Conservation (phyloP, 2,329 filamentous ascomycete species). For the Amylocarpus encephaloides region DNA sequence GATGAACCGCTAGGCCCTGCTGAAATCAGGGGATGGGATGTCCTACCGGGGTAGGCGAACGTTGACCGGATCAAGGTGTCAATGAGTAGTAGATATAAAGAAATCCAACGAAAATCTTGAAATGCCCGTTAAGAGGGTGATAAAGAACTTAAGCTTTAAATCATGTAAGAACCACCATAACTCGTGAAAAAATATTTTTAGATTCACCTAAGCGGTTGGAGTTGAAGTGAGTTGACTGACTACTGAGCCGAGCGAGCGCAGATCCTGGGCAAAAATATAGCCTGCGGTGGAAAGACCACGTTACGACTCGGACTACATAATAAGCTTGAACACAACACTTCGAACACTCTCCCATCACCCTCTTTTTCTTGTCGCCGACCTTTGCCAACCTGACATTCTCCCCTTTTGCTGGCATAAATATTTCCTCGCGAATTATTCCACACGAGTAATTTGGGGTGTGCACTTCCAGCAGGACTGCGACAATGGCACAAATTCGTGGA, state of each 20-base stretch:
- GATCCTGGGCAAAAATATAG: neutral
- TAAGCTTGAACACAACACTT: constrained; percentile 11
- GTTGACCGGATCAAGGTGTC: no score
- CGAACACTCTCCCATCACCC: constrained; percentile 1
- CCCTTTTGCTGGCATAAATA: constrained; percentile 7
- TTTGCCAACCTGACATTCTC: neutral
- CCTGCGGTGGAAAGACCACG: constrained; percentile 1
- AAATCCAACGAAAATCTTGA: no score
- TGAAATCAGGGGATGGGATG: no score
- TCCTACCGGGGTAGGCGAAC: no score
- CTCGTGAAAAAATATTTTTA: no score
- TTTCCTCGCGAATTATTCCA: constrained; percentile 5
- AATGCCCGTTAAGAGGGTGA: neutral
- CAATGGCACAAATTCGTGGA: constrained; percentile 54
- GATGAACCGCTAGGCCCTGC: no score
- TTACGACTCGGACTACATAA: constrained; percentile 3
- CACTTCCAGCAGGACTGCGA: constrained; percentile 27
- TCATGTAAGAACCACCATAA: neutral
- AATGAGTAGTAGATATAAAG: no score
- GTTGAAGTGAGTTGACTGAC: neutral
- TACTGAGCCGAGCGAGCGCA: neutral
- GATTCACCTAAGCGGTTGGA: no score
- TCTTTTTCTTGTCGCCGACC: constrained; percentile 5
- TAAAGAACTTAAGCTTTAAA: constrained; percentile 1
- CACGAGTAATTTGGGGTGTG: constrained; percentile 18